Base-by-base conservation (phyloP, 2,329 filamentous ascomycete genomes). In the Rutstroemia sp. region DNA sequence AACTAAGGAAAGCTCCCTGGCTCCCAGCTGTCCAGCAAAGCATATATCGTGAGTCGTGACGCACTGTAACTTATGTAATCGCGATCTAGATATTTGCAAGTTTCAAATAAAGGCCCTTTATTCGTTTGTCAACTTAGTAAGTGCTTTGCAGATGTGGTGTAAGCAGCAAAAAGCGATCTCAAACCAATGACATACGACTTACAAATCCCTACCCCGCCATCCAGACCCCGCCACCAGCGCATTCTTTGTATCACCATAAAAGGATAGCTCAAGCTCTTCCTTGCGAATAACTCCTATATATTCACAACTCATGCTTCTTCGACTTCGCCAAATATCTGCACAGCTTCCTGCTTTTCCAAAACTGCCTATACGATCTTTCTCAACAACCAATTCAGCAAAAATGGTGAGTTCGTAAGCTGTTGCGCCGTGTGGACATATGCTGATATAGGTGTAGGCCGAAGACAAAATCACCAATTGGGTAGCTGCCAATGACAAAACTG, bases 391-490 rank as follows among this genome's bases (percentile, higher is more conserved):
- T 10, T 42, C 38, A 38, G 34, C 40, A n/a, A 57, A 59, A 38
- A 61, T 60, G 57, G 58, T 59, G 14, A n/a, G 45, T 48, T 48
- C 21, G 14, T 16, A 19, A 16, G 25, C 23, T n/a, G 23, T 25
- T 19, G 16, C 12, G 19, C 6, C 44, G 25, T 12, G 10, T 8
- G 10, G 23, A 17, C n/a, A 27, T 2, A 1, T 23, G 17, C 27
- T 56, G 23, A 52, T 16, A 34, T 3, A 17, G 4, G 39, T 55
- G 42, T 66, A 66, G 61, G 23, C 62, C 2, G 60, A 60, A 53
- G 57, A 65, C 57, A 81, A 80, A 55, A 89, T 95, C 70, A 92
- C 90, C 47, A 83, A 92, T 67, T 96, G 90, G 90, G 90, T 94
- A 52, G 78, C 83, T 60, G 86, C 82, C 47, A 78, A 78, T 65